phyloP scores from a whole-genome alignment of 2,329 filamentous ascomycete species.

The Xylariaceae sp. region DNA sequence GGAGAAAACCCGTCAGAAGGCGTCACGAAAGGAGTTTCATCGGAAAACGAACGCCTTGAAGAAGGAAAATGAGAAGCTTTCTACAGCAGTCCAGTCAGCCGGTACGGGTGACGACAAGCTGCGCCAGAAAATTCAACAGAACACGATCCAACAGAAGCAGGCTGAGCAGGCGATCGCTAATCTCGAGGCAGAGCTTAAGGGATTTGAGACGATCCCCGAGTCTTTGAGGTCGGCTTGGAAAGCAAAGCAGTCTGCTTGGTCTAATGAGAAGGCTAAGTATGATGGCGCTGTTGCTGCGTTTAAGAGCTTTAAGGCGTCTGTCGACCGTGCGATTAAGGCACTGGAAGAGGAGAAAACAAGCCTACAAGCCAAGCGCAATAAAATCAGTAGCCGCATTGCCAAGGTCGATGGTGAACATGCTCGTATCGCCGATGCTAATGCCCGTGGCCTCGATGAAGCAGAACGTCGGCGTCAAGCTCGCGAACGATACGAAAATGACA shows the following conservation, averaged over 20 bases:
- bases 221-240: conserved; percentile 63
- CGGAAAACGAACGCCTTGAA: conserved; percentile 66
- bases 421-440: conserved; percentile 70
- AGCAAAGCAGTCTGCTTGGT: conserved; percentile 54
- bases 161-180: conserved; percentile 59
- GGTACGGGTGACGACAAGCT: conserved; percentile 77
- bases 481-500: conserved; percentile 50
- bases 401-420: conserved; percentile 75
- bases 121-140: conserved; percentile 74
- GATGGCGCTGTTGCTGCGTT: conserved; percentile 59
- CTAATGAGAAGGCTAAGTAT: conserved; percentile 60
- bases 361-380: conserved; percentile 70
- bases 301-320: conserved; percentile 60
- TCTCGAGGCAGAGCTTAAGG: conserved; percentile 63
- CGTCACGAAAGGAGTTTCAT: conserved; percentile 74
- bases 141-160: conserved; percentile 72
- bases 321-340: conserved; percentile 64
- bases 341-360: conserved; percentile 66
- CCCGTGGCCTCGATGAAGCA: conserved; percentile 65
- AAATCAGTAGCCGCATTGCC: conserved; percentile 69
- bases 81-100: conserved; percentile 66
- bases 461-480: conserved; percentile 60
- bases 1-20: conserved; percentile 69
- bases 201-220: conserved; percentile 64
- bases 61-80: conserved; percentile 74